A percentile compares a stretch with the other conserved stretches of the same genome.
These are phyloP conservation scores for Globisporangium viniferum DNA, from an alignment of 352 stramenopile species.

Conservation along the genomic window DNA sequence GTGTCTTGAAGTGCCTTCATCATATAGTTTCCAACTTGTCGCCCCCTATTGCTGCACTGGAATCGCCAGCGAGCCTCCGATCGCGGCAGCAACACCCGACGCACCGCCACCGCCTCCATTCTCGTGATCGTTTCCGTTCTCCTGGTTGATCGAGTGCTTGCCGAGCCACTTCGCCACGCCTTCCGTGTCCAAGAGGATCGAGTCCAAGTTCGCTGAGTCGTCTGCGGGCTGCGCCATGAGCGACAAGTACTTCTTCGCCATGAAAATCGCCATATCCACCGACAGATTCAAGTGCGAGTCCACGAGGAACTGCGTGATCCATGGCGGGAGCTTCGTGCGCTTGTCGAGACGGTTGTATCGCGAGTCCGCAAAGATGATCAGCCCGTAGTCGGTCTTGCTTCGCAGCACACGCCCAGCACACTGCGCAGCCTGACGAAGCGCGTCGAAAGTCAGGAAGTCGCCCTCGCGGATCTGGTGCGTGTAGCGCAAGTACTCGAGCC, in stretches of 20 bases:
- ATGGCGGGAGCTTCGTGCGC: constrained; percentile 96
- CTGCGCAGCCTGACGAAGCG: constrained; percentile 95
- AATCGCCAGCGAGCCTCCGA: not conserved
- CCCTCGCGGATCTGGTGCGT: constrained; percentile 91
- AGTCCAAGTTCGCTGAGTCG: constrained; percentile 88
- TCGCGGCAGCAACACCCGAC: constrained; percentile 1
- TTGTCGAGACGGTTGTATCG: constrained; percentile 99
- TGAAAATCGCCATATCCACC: constrained; percentile 94
- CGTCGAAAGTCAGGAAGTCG: constrained; percentile 99
- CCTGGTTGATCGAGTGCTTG: constrained; percentile 22
- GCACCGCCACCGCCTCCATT: not conserved
- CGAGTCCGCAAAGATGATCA: constrained; percentile 98
- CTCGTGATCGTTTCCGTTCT: not conserved
- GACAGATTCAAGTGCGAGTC: constrained; percentile 96
- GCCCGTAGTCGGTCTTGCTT: constrained; percentile 98
- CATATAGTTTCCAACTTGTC: no score
- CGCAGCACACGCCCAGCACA: constrained; percentile 97
- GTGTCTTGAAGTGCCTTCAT: no score
- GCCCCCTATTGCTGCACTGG: constrained; percentile 9
- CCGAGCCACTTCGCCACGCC: constrained; percentile 83
- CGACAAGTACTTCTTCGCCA: constrained; percentile 95
- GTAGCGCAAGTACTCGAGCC: constrained; percentile 96
- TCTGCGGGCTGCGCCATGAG: constrained; percentile 97
- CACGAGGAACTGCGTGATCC: constrained; percentile 97
- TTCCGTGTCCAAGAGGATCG: constrained; percentile 91